Evolutionary conservation across 495 filamentous ascomycete species (phyloP).

Genomic region (Penicillium antarcticum): DNA sequence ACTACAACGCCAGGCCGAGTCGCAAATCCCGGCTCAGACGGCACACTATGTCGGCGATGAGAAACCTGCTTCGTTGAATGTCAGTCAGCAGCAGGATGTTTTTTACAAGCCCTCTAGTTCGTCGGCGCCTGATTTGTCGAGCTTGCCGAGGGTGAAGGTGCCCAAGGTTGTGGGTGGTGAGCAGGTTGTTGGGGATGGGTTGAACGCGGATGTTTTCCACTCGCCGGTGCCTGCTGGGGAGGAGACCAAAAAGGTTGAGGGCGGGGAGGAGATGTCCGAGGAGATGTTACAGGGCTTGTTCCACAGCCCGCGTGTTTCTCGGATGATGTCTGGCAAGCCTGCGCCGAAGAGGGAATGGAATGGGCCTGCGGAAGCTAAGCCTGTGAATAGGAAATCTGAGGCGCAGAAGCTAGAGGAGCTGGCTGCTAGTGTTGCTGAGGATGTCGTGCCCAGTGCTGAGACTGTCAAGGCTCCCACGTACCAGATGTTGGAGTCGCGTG

Average conservation of each 20-base stretch:
- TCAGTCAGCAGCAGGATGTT: slow-evolving; percentile 54
- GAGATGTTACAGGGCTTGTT: slow-evolving; percentile 61
- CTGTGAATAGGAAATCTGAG: slow-evolving; percentile 9
- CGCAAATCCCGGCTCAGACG: slow-evolving; percentile 51
- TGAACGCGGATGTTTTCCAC: slow-evolving; percentile 59
- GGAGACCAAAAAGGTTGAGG: slow-evolving; percentile 6
- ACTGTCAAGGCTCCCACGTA: slow-evolving; percentile 41
- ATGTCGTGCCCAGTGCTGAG: slow-evolving; percentile 16
- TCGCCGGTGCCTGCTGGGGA: slow-evolving; percentile 23
- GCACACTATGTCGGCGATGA: slow-evolving; percentile 24
- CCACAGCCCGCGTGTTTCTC: slow-evolving; percentile 56
- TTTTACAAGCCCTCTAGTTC: slow-evolving; percentile 53
- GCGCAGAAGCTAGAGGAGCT: slow-evolving; percentile 18
- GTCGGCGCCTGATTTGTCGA: slow-evolving; percentile 46
- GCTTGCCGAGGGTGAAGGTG: slow-evolving; percentile 56
- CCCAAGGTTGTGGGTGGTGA: slow-evolving; percentile 49
- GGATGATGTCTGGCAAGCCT: slow-evolving; percentile 42
- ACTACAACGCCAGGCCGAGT: slow-evolving; percentile 52
- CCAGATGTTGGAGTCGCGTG: slow-evolving; percentile 81
- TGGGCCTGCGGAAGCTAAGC: slow-evolving; percentile 2
- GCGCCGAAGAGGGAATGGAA: slow-evolving; percentile 17
- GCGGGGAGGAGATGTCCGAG: slow-evolving; percentile 47
- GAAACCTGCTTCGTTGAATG: slow-evolving; percentile 20
- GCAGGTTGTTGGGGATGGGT: slow-evolving; percentile 37
- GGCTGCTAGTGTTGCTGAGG: slow-evolving; percentile 19